Evolutionary conservation across 2,329 filamentous ascomycete species (phyloP).

Genomic region (Stemphylium lycopersici): DNA sequence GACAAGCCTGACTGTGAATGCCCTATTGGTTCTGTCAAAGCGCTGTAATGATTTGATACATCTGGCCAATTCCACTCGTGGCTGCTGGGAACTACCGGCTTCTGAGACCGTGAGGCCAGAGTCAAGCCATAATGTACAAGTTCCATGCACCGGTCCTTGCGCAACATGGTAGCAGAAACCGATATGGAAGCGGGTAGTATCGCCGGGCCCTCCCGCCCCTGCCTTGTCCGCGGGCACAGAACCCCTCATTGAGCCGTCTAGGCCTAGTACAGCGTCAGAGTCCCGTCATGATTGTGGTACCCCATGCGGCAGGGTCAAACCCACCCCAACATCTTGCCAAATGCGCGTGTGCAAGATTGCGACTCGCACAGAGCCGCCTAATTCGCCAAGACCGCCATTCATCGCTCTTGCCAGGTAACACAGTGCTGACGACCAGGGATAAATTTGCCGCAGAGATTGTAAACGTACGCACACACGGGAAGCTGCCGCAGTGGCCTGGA

Average conservation of each 20-base stretch:
- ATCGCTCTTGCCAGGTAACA: background rate
- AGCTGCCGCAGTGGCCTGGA: constrained; percentile 5
- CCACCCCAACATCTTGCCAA: background rate
- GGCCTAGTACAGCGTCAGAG: constrained; percentile 2
- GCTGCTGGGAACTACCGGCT: background rate
- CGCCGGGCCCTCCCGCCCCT: background rate
- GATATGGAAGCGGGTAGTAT: background rate
- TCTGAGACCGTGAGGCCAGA: background rate
- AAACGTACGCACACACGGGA: constrained; percentile 6
- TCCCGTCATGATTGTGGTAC: constrained; percentile 8
- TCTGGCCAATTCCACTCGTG: background rate
- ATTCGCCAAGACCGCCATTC: constrained; percentile 1
- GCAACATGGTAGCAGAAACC: background rate
- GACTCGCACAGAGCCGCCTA: constrained; percentile 12
- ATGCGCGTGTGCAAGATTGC: constrained; percentile 3
- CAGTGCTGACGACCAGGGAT: constrained; percentile 6
- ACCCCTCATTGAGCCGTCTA: background rate
- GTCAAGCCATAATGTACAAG: background rate
- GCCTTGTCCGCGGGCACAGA: background rate
- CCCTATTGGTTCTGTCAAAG: background rate
- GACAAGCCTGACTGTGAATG: background rate
- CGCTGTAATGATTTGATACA: background rate
- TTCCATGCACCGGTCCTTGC: background rate
- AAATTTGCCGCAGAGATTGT: constrained; percentile 10
- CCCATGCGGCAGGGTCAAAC: background rate